Evolutionary conservation across 345 rosid species (phyloP).

Genomic region (Lenwebbia sp.): DNA sequence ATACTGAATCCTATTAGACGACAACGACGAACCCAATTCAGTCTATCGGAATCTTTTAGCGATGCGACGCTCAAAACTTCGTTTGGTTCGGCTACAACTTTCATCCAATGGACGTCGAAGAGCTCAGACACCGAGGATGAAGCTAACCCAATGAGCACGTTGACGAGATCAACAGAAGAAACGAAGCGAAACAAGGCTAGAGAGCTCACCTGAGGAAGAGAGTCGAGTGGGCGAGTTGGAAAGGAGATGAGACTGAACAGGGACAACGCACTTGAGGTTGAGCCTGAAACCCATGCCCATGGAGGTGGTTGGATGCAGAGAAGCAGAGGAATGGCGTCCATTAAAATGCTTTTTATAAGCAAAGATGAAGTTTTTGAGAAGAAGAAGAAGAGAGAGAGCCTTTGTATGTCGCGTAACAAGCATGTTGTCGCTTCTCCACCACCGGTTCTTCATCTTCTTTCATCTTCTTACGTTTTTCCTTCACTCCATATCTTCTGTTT

Average conservation of each 20-base stretch:
- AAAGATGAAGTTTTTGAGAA: neutral
- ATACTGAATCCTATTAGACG: neutral
- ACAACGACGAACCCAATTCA: neutral
- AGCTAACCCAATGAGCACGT: neutral
- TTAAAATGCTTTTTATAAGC: slow-evolving; percentile 3
- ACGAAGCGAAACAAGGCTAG: no score
- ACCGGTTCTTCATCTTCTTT: slow-evolving; percentile 40
- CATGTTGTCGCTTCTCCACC: slow-evolving; percentile 25
- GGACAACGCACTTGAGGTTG: slow-evolving; percentile 25
- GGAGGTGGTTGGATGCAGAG: neutral
- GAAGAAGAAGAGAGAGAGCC: neutral
- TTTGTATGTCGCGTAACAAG: neutral
- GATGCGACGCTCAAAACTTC: no score
- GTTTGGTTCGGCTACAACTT: no score
- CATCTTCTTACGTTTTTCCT: neutral
- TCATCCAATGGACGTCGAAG: no score
- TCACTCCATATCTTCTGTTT: neutral
- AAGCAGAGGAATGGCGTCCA: slow-evolving; percentile 12
- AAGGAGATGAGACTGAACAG: slow-evolving; percentile 18
- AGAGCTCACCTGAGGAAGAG: slow-evolving; percentile 23
- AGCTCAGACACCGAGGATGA: no score
- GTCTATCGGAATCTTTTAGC: no score
- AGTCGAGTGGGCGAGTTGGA: slow-evolving; percentile 15
- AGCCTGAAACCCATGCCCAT: slow-evolving; percentile 33
- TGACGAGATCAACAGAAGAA: neutral